Evolutionary conservation across 1,284 basidiomycete genomes (phyloP), one percentile per base, ranked within the genome.

Genomic region (Cutaneotrichosporon cutaneum): DNA sequence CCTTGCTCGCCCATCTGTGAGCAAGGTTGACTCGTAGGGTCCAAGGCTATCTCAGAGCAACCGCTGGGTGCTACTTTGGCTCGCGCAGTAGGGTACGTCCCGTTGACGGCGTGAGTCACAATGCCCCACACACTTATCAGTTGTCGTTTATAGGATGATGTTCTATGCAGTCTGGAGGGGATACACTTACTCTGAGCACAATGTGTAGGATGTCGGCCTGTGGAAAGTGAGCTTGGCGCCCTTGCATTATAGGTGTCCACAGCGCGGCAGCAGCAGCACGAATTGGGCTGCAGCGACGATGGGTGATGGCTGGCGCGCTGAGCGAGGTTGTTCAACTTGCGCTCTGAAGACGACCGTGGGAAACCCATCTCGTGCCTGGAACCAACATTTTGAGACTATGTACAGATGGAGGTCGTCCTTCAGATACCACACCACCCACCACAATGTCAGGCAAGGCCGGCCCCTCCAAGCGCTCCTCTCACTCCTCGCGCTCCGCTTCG

Each of bases 51-150:
- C 61, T 58, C 53, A 66, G 64, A 66, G 21, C 33, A 21, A 53
- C 21, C 39, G 39, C 18, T 56, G 61, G 64, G 64, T 56, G 64
- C 61, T 65, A 59, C 64, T 66, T 66, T 66, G 61, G 64, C 64
- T 66, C 54, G 61, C 61, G 54, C 61, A 63, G 53, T 48, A 63
- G 53, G 59, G 42, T 18, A 7, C 33, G 32, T 3, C 50, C 56
- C 48, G n/a, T 30, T 66, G 64, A 66, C n/a, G 36, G 64, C 30
- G 56, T 36, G 57, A 61, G 64, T 66, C 64, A 63, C 64, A 54
- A 63, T 61, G 64, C 64, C 61, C 64, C 61, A 53, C 11, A 65
- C 53, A 65, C 39, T 42, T 21, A 5, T 18, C 13, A 39, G 36
- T 18, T 42, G 4, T 42, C 18, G 18, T 48, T 48, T 42, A 18